Conservation (phyloP, 352 stramenopile species). For the Phytophthora brassicae region DNA sequence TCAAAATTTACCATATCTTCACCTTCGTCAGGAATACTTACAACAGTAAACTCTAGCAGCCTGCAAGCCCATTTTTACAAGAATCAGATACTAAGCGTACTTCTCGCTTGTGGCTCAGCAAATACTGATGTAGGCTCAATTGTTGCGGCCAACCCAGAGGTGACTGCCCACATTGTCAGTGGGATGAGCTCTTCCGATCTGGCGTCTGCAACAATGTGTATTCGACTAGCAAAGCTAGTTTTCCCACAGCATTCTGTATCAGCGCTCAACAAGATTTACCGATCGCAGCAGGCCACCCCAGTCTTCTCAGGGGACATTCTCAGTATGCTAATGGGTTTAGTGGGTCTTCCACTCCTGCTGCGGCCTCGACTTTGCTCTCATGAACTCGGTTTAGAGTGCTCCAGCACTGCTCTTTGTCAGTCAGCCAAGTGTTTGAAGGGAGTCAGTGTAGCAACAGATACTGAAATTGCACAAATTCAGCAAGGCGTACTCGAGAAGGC, state of each 20-base stretch:
- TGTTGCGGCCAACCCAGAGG: slow-evolving; percentile 53
- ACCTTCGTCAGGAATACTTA: background rate
- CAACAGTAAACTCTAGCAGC: slow-evolving; percentile 13
- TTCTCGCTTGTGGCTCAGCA: slow-evolving; percentile 69
- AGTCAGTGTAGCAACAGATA: slow-evolving; percentile 31
- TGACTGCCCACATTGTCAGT: slow-evolving; percentile 62
- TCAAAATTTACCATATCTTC: slow-evolving; percentile 15
- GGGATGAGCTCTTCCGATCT: slow-evolving; percentile 67
- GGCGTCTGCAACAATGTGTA: slow-evolving; percentile 69
- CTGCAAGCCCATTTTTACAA: slow-evolving; percentile 63
- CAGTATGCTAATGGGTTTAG: slow-evolving; percentile 61
- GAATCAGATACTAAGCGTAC: slow-evolving; percentile 80
- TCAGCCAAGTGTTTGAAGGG: slow-evolving; percentile 73
- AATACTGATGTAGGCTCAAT: slow-evolving; percentile 63
- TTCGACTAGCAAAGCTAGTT: slow-evolving; percentile 83
- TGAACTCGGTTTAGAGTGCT: slow-evolving; percentile 78
- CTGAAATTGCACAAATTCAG: slow-evolving; percentile 27
- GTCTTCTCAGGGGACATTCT: slow-evolving; percentile 41
- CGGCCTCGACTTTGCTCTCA: slow-evolving; percentile 75
- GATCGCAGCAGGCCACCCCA: slow-evolving; percentile 32
- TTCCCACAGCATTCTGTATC: slow-evolving; percentile 80
- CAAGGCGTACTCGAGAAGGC: slow-evolving; percentile 47
- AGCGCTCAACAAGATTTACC: slow-evolving; percentile 69
- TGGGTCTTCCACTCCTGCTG: slow-evolving; percentile 63
- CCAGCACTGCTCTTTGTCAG: slow-evolving; percentile 63